Base-by-base conservation (phyloP, 352 stramenopile species). In the Pythium insidiosum region DNA sequence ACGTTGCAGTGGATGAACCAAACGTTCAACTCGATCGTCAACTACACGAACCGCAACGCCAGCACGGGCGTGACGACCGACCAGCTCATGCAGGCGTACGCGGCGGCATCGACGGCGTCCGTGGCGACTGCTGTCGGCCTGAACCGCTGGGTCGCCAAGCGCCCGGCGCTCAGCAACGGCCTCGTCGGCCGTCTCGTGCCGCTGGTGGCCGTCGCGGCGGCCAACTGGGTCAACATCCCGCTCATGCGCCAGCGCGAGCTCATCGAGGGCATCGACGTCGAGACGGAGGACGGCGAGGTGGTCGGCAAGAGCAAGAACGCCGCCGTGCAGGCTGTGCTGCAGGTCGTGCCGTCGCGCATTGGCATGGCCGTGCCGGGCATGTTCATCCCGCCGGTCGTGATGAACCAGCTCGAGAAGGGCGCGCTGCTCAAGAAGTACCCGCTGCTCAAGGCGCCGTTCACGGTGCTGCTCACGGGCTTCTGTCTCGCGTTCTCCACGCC, bases 1-100 rank as follows among this genome's bases (percentile, higher is more conserved):
- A 13, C 9, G n/a, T 1, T 42, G 15, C 50, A 82, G 64, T 92
- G 83, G 43, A 81, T 90, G 62, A 96, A 96, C 68, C 86, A 96
- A 58, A 92, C 74, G 16, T 96, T 94, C 56, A 96, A 96, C 64
- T 89, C 83, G 34, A 78, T 93, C 49, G 80, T 96, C 61, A 96
- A 96, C 69, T 96, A 95, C 63, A 88, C 80, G 11, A 96, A 96
- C 73, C 80, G 86, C 30, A 96, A 96, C 53, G 83, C 84, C 37
- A 94, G 82, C 38, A 91, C 80, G 38, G 79, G 79, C 33, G 79
- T 95, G 7, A 82, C 74, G 18, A 84, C 66, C 28, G 65, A 84
- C 19, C 73, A 94, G 51, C 57, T 95, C 11, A 47, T 73, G 26
- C 78, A 92, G 53, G 81, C 82, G 19, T 95, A 94, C 49, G 77